phyloP scores from a whole-genome alignment of 768 basidiomycete species.

The Trichaptum fuscoviolaceum region DNA sequence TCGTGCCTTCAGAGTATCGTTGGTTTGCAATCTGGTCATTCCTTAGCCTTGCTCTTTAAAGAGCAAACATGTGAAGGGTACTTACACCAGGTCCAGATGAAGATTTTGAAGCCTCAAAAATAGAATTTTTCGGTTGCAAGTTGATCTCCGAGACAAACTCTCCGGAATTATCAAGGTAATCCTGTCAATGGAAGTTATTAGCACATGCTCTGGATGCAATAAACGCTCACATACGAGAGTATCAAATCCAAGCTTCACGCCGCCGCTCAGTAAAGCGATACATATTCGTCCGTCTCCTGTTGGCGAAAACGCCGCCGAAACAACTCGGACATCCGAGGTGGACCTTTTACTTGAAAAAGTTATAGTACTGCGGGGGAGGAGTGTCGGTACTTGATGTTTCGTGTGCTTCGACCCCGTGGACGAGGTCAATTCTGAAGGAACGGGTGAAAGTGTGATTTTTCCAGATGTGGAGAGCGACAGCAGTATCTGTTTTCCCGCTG shows the following conservation, averaged over 20 bases:
- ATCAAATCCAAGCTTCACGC: slow-evolving; percentile 55
- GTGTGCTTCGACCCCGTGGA: slow-evolving; percentile 34
- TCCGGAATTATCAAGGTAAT: slow-evolving; percentile 49
- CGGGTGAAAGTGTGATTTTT: slow-evolving; percentile 50
- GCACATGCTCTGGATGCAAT: slow-evolving; percentile 7
- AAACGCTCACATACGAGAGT: slow-evolving; percentile 42
- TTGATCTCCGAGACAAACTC: slow-evolving; percentile 46
- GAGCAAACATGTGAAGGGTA: neutral
- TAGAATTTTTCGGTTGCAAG: slow-evolving; percentile 28
- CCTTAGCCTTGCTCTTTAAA: neutral
- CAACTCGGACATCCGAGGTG: slow-evolving; percentile 30
- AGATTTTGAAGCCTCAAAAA: slow-evolving; percentile 5
- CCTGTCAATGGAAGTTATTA: slow-evolving; percentile 28
- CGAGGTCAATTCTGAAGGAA: slow-evolving; percentile 40
- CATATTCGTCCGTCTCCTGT: slow-evolving; percentile 40
- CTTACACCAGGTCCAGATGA: slow-evolving; percentile 6
- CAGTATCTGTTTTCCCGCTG: slow-evolving; percentile 34
- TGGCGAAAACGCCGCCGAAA: slow-evolving; percentile 42
- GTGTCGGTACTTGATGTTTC: slow-evolving; percentile 42
- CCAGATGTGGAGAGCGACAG: slow-evolving; percentile 57
- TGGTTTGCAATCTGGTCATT: slow-evolving; percentile 26
- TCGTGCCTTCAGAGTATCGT: slow-evolving; percentile 63
- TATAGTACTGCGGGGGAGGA: slow-evolving; percentile 49
- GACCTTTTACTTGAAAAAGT: slow-evolving; percentile 34
- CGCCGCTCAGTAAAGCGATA: slow-evolving; percentile 49